These are phyloP conservation scores for Strobilomyces echinocephalus DNA, from an alignment of 768 basidiomycete genomes.

Conservation along the genomic window DNA sequence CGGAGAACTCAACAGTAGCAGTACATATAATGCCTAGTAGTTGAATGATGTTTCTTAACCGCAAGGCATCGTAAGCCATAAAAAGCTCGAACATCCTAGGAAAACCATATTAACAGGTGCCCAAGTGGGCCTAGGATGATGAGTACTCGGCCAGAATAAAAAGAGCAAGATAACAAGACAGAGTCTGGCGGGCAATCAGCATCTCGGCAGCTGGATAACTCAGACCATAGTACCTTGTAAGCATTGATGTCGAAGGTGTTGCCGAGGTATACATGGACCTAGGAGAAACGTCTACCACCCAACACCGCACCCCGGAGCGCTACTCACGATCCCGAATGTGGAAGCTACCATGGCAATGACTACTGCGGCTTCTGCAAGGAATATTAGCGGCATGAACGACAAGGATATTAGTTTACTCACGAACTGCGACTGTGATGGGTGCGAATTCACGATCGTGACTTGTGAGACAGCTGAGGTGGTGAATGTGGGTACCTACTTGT, in stretches of 20 bases:
- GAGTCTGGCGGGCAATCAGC: conserved; percentile 43
- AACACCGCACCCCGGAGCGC: not conserved
- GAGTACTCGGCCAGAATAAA: conserved; percentile 79
- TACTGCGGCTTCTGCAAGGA: conserved; percentile 58
- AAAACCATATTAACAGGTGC: conserved; percentile 1
- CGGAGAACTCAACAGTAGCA: conserved; percentile 15
- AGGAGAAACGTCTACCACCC: conserved; percentile 3
- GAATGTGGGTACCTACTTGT: conserved; percentile 48
- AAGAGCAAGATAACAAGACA: conserved; percentile 80
- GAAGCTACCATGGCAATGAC: conserved; percentile 73
- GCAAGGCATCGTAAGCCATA: conserved; percentile 81
- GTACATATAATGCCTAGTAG: conserved; percentile 66
- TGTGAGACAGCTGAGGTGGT: conserved; percentile 4
- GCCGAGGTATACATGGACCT: conserved; percentile 45
- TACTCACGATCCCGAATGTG: conserved; percentile 59
- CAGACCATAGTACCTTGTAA: conserved; percentile 47
- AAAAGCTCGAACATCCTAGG: conserved; percentile 72
- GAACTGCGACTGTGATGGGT: conserved; percentile 45
- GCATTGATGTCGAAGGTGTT: conserved; percentile 14
- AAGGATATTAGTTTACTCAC: conserved; percentile 42
- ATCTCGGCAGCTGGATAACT: not conserved
- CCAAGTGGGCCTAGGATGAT: not conserved
- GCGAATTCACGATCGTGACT: conserved; percentile 4
- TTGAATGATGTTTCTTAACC: conserved; percentile 74
- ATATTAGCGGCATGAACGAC: not conserved